Evolutionary conservation across 345 rosid species (phyloP).

Genomic region (Salix purpurea): DNA sequence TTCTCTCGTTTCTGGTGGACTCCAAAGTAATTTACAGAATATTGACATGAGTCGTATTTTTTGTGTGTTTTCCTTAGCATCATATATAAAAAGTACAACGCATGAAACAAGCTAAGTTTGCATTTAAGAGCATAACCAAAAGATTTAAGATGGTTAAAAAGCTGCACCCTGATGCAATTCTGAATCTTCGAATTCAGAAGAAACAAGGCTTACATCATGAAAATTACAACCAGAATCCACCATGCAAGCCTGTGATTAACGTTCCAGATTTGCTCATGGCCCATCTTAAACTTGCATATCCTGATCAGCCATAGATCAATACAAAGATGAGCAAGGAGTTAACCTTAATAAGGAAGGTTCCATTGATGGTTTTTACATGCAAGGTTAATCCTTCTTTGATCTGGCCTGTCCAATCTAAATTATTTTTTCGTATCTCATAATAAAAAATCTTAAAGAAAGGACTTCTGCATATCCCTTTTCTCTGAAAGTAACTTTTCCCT

Average conservation of each 20-base stretch:
- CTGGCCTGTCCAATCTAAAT: neutral
- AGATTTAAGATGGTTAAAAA: neutral
- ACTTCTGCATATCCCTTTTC: too few species aligned
- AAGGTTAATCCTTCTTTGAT: neutral
- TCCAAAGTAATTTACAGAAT: too few species aligned
- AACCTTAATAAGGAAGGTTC: neutral
- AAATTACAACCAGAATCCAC: too few species aligned
- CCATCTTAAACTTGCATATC: neutral
- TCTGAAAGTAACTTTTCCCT: too few species aligned
- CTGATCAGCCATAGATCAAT: neutral
- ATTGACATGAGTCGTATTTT: too few species aligned
- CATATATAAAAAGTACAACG: too few species aligned
- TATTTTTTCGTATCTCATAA: neutral
- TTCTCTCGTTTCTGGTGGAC: too few species aligned
- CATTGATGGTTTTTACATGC: neutral
- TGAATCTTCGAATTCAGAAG: constrained; percentile 57
- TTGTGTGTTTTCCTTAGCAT: too few species aligned
- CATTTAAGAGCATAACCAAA: neutral
- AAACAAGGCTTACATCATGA: neutral
- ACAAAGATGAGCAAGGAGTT: neutral
- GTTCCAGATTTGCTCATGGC: neutral
- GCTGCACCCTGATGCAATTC: constrained; percentile 23
- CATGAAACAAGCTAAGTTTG: too few species aligned
- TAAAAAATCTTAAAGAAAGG: too few species aligned
- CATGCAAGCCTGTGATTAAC: too few species aligned